Evolutionary conservation across 495 filamentous ascomycete species (phyloP).

Genomic region (Talaromyces nanjingensis): DNA sequence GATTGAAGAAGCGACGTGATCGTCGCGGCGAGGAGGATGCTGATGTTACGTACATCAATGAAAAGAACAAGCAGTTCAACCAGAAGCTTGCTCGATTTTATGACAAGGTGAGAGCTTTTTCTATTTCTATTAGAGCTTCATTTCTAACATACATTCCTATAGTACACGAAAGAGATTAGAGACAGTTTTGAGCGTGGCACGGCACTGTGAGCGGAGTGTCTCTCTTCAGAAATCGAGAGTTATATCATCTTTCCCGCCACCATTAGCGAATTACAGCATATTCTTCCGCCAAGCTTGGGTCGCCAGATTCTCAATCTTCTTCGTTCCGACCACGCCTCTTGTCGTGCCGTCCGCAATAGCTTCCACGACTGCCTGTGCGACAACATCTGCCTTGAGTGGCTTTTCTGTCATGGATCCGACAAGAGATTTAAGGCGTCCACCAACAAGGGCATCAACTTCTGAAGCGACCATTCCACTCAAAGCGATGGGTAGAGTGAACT

Average conservation of each 20-base stretch:
- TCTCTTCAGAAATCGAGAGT: background rate
- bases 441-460: constrained; percentile 64
- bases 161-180: constrained; percentile 93
- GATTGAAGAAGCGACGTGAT: constrained; percentile 77
- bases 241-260: background rate
- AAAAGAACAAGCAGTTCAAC: constrained; percentile 99
- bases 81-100: constrained; percentile 92
- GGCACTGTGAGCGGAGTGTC: constrained; percentile 44
- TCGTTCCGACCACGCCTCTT: constrained; percentile 61
- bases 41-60: constrained; percentile 98
- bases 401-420: constrained; percentile 77
- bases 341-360: constrained; percentile 62
- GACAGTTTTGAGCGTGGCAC: constrained; percentile 98
- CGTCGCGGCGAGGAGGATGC: constrained; percentile 68
- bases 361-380: constrained; percentile 79
- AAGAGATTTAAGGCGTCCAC: constrained; percentile 63
- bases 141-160: constrained; percentile 24
- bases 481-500: constrained; percentile 80
- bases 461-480: constrained; percentile 60
- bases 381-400: constrained; percentile 76
- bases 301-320: constrained; percentile 65
- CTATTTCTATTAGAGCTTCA: background rate
- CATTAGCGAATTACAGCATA: constrained; percentile 54
- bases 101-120: constrained; percentile 59
- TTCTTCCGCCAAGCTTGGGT: constrained; percentile 70